phyloP scores from a whole-genome alignment of 371 early-diverging fungal genomes.

The Syncephalastrum racemosum region DNA sequence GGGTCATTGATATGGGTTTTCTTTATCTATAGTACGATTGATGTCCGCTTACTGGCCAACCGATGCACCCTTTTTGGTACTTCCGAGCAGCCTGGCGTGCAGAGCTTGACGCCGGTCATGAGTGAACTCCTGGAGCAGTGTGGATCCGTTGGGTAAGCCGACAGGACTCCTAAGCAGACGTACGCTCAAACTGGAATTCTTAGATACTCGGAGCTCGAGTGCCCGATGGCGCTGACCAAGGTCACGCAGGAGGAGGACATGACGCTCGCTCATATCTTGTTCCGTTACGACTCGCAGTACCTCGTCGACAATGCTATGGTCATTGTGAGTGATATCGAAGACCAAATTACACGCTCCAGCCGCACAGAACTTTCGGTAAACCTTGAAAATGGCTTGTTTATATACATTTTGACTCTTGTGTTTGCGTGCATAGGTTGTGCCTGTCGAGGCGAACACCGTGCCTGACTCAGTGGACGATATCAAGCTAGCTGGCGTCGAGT shows the following conservation, averaged over 20 bases:
- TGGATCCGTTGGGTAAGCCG: slow-evolving; percentile 23
- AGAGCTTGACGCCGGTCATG: no score
- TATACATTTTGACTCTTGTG: background rate
- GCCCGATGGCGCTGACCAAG: slow-evolving; percentile 17
- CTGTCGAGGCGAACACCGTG: slow-evolving; percentile 11
- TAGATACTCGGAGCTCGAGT: slow-evolving; percentile 33
- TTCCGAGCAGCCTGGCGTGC: no score
- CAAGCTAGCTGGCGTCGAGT: slow-evolving; percentile 11
- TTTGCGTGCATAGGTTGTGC: slow-evolving; percentile 18
- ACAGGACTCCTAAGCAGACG: no score
- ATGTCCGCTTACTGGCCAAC: slow-evolving; percentile 35
- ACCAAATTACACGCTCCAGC: slow-evolving; percentile 26
- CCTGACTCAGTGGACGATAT: slow-evolving; percentile 1
- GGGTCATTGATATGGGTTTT: background rate
- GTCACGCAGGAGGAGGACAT: slow-evolving; percentile 9
- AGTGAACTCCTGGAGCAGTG: slow-evolving; percentile 18
- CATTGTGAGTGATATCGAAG: slow-evolving; percentile 27
- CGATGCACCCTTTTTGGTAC: slow-evolving; percentile 10
- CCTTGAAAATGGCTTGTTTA: background rate
- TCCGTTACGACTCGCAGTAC: slow-evolving; percentile 29
- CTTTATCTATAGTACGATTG: background rate
- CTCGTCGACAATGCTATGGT: slow-evolving; percentile 20
- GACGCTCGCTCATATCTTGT: slow-evolving; percentile 31
- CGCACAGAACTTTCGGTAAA: slow-evolving; percentile 33
- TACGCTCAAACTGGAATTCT: background rate